These are phyloP conservation scores for Hanseniaspora mollemarum DNA, from an alignment of 805 yeast species.

Conservation along the genomic window DNA sequence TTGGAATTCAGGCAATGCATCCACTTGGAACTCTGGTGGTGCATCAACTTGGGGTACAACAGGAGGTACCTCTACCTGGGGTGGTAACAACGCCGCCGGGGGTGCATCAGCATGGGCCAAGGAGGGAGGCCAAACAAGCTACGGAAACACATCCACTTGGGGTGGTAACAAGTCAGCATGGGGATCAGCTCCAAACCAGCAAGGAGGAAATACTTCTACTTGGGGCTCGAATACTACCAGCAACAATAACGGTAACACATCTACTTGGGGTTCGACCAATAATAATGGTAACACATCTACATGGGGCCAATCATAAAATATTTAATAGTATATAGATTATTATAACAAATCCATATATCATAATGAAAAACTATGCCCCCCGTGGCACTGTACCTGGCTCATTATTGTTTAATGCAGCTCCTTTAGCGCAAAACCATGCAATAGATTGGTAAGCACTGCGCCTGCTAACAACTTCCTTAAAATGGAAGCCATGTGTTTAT, in stretches of 20 bases:
- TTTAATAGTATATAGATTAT: not conserved
- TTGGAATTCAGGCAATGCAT: slow-evolving; percentile 26
- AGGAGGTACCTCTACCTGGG: slow-evolving; percentile 29
- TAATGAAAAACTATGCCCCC: too few species aligned
- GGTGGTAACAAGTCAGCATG: slow-evolving; percentile 25
- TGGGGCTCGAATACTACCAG: slow-evolving; percentile 30
- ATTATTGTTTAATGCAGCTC: too few species aligned
- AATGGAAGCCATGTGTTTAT: too few species aligned
- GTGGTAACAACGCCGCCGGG: slow-evolving; percentile 35
- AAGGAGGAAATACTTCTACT: slow-evolving; percentile 37
- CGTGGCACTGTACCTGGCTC: too few species aligned
- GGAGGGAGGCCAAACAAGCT: slow-evolving; percentile 34
- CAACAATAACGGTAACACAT: slow-evolving; percentile 26
- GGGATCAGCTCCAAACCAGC: slow-evolving; percentile 15
- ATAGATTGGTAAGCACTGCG: too few species aligned
- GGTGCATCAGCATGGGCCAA: slow-evolving; percentile 40
- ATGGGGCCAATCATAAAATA: slow-evolving; percentile 7
- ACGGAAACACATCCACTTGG: slow-evolving; percentile 35
- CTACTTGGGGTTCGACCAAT: slow-evolving; percentile 33
- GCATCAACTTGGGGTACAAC: slow-evolving; percentile 19
- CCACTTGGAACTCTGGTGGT: slow-evolving; percentile 35
- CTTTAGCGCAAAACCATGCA: too few species aligned
- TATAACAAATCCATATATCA: too few species aligned
- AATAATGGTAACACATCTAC: slow-evolving; percentile 7
- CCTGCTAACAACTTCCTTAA: too few species aligned